A percentile compares a stretch with the other conserved stretches of the same genome.
Evolutionary conservation across 1,139 yeast genomes (phyloP).

Genomic region (Taiozyma sp.): DNA sequence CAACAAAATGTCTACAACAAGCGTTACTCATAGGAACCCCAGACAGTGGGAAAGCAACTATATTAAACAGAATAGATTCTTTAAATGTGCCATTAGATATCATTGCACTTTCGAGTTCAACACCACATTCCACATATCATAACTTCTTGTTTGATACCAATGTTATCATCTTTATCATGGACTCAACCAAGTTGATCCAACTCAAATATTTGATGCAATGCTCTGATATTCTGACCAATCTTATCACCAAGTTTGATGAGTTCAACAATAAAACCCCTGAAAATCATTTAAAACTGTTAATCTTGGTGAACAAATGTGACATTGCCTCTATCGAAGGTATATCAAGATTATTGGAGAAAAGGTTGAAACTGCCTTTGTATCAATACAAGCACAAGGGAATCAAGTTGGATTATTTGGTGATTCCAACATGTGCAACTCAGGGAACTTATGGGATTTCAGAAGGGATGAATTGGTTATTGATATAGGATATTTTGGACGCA

Average conservation of each 20-base stretch:
- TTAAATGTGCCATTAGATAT: conserved; percentile 13
- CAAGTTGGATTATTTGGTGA: conserved; percentile 12
- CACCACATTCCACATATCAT: conserved; percentile 13
- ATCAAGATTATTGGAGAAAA: conserved; percentile 8
- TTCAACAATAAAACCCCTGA: neutral
- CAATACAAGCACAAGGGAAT: neutral
- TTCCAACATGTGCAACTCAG: conserved; percentile 14
- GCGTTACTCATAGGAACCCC: conserved; percentile 1
- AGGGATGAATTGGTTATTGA: conserved; percentile 23
- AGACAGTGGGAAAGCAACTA: conserved; percentile 2
- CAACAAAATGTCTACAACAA: neutral
- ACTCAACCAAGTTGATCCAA: conserved; percentile 11
- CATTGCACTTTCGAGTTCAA: conserved; percentile 15
- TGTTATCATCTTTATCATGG: conserved; percentile 15
- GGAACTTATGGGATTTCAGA: conserved; percentile 21
- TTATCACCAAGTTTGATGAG: neutral
- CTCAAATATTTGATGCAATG: conserved; percentile 9
- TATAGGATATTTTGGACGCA: conserved; percentile 31
- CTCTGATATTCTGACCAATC: neutral
- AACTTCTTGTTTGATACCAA: conserved; percentile 17
- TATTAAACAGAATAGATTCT: conserved; percentile 7
- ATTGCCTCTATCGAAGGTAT: neutral
- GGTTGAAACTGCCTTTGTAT: conserved; percentile 3
- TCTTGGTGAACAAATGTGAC: conserved; percentile 19
- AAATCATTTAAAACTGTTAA: conserved; percentile 1